Base-by-base conservation (phyloP, 352 stramenopile genomes). In the Phytophthora brassicae region DNA sequence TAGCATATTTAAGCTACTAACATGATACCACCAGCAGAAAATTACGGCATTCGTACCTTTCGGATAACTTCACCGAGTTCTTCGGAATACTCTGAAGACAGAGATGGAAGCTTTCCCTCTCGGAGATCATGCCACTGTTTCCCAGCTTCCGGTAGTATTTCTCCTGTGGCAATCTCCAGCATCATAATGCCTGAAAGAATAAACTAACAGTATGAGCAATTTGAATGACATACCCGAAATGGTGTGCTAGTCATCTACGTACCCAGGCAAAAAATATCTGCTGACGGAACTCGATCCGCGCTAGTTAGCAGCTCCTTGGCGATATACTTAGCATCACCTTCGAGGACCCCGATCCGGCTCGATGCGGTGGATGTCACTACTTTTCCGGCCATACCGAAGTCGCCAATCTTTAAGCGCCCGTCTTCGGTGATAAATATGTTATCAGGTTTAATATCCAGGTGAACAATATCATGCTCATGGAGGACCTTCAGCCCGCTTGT, bases 251-350 rank as follows among this genome's bases (percentile, higher is more conserved):
- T 2, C 11, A 39, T 52, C 6, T 47, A 23, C 23, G 23, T 64
- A 90, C 96, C 94, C 38, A 99, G 69, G 20, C 92, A 98, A 61
- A 98, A 99, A n/a, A 99, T 95, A 52, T 99, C 97, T 2, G 88
- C 88, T 0, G 80, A 89, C 14, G 88, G 80, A 26, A 78, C 70
- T 20, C 86, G 72, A 16, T 84, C 68, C 31, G 72, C 64, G 43
- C 71, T 87, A 3, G 74, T 81, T 24, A 98, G 77, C n/a, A 97
- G 73, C 67, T 97, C 91, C 58, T 89, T 91, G 1, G 89, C 80
- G 75, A 97, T 97, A 70, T 98, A 98, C 35, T 81, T 72, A 14
- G 87, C 89, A 71, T 99, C 96, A n/a, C 95, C 96, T 72, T 99
- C 95, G 44, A 96, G 84, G 0, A 98, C 87, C 6, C 81, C 68